Percentiles rank a stretch among this genome's conserved stretches.
These are phyloP conservation scores for Daldinia caldariorum DNA, from an alignment of 495 filamentous ascomycete genomes.

Conservation along the genomic window DNA sequence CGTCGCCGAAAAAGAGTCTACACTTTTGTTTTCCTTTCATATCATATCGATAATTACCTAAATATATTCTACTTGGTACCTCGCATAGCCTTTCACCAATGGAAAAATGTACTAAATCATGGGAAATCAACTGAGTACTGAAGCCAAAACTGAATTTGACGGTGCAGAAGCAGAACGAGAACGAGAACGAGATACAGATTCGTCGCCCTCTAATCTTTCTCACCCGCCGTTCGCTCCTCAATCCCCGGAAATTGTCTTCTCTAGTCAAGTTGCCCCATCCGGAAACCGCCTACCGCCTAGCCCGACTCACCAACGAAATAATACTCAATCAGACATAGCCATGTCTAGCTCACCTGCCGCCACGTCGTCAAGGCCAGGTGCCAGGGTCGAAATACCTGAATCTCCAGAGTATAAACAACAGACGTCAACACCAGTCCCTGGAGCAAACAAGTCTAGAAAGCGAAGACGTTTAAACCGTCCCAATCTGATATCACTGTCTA, in stretches of 20 bases:
- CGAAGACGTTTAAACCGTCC: constrained; percentile 42
- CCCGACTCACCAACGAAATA: not conserved
- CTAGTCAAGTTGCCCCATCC: constrained; percentile 31
- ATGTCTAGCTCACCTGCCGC: constrained; percentile 3
- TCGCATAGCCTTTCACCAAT: not conserved
- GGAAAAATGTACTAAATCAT: constrained; percentile 20
- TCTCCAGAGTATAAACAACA: constrained; percentile 32
- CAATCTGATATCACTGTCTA: constrained; percentile 30
- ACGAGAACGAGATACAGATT: not conserved
- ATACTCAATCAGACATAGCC: not conserved
- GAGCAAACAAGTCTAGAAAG: constrained; percentile 41
- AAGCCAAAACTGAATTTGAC: constrained; percentile 25
- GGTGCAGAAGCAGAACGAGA: constrained; percentile 6
- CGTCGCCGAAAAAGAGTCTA: no score
- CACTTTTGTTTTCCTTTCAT: no score
- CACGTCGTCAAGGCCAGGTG: not conserved
- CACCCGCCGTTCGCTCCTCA: constrained; percentile 7
- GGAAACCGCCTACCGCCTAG: not conserved
- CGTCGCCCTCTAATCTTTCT: constrained; percentile 1
- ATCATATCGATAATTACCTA: not conserved
- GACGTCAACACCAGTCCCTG: constrained; percentile 20
- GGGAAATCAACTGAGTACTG: constrained; percentile 28
- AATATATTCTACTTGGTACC: not conserved
- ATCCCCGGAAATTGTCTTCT: constrained; percentile 24
- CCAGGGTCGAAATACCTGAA: constrained; percentile 29